A percentile compares a stretch with the other conserved stretches of the same genome.
Conservation (phyloP, 2,329 filamentous ascomycete species). For the Venturiaceae sp. region DNA sequence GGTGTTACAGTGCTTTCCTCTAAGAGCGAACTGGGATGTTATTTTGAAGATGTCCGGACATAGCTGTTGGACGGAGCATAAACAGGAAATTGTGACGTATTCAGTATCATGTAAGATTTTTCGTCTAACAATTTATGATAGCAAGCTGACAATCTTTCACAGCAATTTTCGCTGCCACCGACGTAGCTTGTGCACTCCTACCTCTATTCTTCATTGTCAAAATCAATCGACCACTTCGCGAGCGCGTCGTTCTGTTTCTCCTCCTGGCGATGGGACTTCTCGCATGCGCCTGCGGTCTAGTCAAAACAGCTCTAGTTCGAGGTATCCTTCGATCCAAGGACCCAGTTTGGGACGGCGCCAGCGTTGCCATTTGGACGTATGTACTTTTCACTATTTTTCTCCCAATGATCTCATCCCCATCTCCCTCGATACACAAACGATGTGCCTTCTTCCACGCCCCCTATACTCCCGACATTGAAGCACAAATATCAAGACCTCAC, state of each 20-base stretch:
- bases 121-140: not conserved
- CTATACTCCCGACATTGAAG: too few relatives aligned
- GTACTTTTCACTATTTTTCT: not conserved
- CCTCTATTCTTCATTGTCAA: slow-evolving; percentile 7
- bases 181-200: slow-evolving; percentile 6
- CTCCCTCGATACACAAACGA: not conserved
- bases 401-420: not conserved
- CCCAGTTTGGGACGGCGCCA: not conserved
- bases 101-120: not conserved
- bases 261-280: slow-evolving; percentile 7
- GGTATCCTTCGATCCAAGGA: not conserved
- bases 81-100: not conserved
- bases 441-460: too few relatives aligned
- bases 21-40: slow-evolving; percentile 5
- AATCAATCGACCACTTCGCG: slow-evolving; percentile 8
- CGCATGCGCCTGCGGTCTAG: slow-evolving; percentile 1
- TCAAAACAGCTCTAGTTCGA: not conserved
- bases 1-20: not conserved
- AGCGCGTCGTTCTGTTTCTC: slow-evolving; percentile 1
- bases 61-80: not conserved
- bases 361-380: slow-evolving; percentile 1
- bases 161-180: slow-evolving; percentile 5
- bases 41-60: not conserved
- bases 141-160: not conserved
- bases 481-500: not conserved